Conservation (phyloP, 2,329 filamentous ascomycete genomes). For the Fusarium chaquense region DNA sequence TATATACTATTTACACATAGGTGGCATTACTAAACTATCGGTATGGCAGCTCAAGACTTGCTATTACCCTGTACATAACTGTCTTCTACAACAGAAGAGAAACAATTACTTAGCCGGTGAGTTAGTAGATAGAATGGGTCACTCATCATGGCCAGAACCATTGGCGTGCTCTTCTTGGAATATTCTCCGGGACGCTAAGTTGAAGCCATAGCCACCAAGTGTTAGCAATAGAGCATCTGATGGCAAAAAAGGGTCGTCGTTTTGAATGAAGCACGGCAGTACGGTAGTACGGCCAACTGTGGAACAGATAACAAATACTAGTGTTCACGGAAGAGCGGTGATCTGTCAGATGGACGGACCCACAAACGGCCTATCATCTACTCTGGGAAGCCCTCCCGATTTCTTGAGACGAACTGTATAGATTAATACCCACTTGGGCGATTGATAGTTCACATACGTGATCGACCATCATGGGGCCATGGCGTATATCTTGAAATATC, state of each 20-base stretch:
- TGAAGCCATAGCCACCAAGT: neutral
- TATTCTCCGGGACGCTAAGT: neutral
- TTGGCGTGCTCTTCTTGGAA: too few relatives aligned
- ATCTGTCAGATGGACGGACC: neutral
- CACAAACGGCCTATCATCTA: neutral
- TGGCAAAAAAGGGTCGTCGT: neutral
- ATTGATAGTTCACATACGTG: too few relatives aligned
- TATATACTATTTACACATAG: neutral
- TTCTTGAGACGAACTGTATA: neutral
- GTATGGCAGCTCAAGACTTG: fast-evolving
- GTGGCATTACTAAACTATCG: neutral
- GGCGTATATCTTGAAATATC: too few relatives aligned
- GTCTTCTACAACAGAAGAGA: neutral
- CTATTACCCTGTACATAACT: neutral
- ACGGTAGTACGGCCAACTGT: too few relatives aligned
- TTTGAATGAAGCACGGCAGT: too few relatives aligned
- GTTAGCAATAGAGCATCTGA: neutral
- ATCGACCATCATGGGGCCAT: neutral
- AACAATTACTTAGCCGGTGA: too few relatives aligned
- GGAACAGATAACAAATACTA: neutral
- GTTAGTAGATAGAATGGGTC: too few relatives aligned
- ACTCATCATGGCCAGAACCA: neutral
- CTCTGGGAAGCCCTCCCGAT: neutral
- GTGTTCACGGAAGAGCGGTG: neutral
- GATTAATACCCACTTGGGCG: neutral